These are phyloP conservation scores for Xeromyces bisporus DNA, from an alignment of 495 filamentous ascomycete genomes.

Conservation along the genomic window DNA sequence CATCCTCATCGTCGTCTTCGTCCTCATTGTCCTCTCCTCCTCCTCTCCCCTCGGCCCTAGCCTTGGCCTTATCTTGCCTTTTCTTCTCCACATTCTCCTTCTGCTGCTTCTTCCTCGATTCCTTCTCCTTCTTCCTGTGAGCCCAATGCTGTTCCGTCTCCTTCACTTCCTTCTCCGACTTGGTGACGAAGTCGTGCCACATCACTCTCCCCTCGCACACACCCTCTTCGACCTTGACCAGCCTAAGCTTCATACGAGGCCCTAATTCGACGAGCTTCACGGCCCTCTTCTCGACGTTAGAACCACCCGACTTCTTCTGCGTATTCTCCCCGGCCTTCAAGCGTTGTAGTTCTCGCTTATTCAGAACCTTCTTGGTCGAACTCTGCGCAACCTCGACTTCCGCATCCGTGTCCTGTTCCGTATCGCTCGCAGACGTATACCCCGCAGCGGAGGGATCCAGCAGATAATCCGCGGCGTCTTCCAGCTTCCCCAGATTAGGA, in stretches of 20 bases:
- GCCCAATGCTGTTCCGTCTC: slow-evolving; percentile 71
- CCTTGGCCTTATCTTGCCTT: slow-evolving; percentile 40
- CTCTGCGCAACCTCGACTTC: slow-evolving; percentile 82
- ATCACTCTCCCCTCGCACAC: slow-evolving; percentile 80
- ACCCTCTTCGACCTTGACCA: slow-evolving; percentile 94
- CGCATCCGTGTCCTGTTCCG: slow-evolving; percentile 83
- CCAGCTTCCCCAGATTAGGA: slow-evolving; percentile 76
- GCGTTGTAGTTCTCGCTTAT: slow-evolving; percentile 40
- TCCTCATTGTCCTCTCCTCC: slow-evolving; percentile 39
- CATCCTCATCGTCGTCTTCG: slow-evolving; percentile 37
- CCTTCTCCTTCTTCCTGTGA: slow-evolving; percentile 58
- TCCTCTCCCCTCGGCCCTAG: slow-evolving; percentile 23
- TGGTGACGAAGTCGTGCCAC: slow-evolving; percentile 91
- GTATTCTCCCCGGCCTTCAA: slow-evolving; percentile 26
- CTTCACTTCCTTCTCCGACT: slow-evolving; percentile 59
- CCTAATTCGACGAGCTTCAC: slow-evolving; percentile 87
- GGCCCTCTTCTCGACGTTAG: slow-evolving; percentile 57
- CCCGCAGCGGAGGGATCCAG: slow-evolving; percentile 71
- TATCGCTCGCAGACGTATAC: slow-evolving; percentile 84
- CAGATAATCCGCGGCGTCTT: slow-evolving; percentile 92
- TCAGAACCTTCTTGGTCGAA: slow-evolving; percentile 51
- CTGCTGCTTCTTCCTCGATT: slow-evolving; percentile 61
- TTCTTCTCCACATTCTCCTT: slow-evolving; percentile 80
- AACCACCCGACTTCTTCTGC: slow-evolving; percentile 15
- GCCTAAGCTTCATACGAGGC: slow-evolving; percentile 70